phyloP scores from a whole-genome alignment of 352 stramenopile genomes.

The Pythium grandisporangium region DNA sequence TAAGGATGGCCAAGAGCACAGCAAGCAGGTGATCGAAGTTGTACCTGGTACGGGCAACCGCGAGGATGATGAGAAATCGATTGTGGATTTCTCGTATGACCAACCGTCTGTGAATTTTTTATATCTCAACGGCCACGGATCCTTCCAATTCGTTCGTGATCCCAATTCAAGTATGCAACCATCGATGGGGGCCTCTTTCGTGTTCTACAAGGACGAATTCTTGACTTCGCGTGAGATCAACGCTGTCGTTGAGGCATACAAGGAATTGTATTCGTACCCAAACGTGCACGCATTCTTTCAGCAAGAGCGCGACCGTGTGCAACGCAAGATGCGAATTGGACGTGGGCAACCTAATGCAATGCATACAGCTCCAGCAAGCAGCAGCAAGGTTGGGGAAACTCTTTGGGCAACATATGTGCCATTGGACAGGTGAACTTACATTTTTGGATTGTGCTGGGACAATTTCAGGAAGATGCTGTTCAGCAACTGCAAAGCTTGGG shows the following conservation, averaged over 20 bases:
- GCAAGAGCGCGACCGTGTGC: slow-evolving; percentile 48
- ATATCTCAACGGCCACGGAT: slow-evolving; percentile 64
- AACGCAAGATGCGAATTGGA: slow-evolving; percentile 40
- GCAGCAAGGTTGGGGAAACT: slow-evolving; percentile 22
- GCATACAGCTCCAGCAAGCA: slow-evolving; percentile 13
- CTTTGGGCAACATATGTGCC: too few species aligned
- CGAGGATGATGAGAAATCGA: slow-evolving; percentile 32
- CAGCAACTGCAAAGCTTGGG: slow-evolving; percentile 70
- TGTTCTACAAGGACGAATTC: slow-evolving; percentile 85
- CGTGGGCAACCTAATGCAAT: slow-evolving; percentile 7
- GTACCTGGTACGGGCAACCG: slow-evolving; percentile 27
- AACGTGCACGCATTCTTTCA: slow-evolving; percentile 72
- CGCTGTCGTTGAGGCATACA: slow-evolving; percentile 76
- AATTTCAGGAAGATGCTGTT: slow-evolving; percentile 76
- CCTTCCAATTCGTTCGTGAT: slow-evolving; percentile 74
- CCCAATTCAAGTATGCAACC: slow-evolving; percentile 26
- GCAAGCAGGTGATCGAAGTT: slow-evolving; percentile 42
- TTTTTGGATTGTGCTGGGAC: too few species aligned
- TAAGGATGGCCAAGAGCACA: background rate
- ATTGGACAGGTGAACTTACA: too few species aligned
- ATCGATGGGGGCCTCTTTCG: slow-evolving; percentile 37
- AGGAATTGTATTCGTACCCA: slow-evolving; percentile 73
- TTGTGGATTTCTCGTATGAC: slow-evolving; percentile 57
- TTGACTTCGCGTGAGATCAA: slow-evolving; percentile 59
- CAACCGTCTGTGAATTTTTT: slow-evolving; percentile 65